Evolutionary conservation across 768 basidiomycete genomes (phyloP), one percentile per base, ranked within the genome.

Genomic region (Stropharia rugosoannulata): DNA sequence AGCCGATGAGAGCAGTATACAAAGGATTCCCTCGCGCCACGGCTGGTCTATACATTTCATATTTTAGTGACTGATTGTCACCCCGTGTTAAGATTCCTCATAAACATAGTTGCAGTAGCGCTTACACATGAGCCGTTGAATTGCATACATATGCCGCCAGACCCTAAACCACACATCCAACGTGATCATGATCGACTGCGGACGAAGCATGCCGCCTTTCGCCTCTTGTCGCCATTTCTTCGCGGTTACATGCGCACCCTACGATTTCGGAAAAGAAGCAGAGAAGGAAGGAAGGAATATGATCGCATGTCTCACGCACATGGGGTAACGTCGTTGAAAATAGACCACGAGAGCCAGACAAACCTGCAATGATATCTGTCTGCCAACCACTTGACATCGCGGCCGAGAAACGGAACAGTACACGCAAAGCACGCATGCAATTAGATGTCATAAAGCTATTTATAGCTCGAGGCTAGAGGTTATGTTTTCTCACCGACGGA

Each of bases 141-240:
- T 32, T 32, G 9, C 29, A 32, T 32, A 32, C 29, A 32, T 32
- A 32, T 32, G 29, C 29, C 29, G 29, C 29, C 29, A 32, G 29
- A 32, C 29, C 3, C 2, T 32, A 32, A 32, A 7, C 29, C 29
- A 6, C 29, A 32, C 3, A 1, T 32, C 9, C 29, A 32, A 32
- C 18, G 40, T 41, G 40, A 39, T 39, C 38, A 39, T 39, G 38
- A 41, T 13, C 40, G 40, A 41, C 40, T 41, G 40, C 40, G 40
- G 40, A n/a, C 40, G 40, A 41, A 41, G 40, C 9, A 41, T 10
- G 29, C 9, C 9, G 29, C 5, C 29, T 3, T 32, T 32, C 29
- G 29, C 29, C 3, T 15, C 38, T 15, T 7, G n/a, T 58, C 51
- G 51, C 51, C 44, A 49, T 58, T 61, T 55, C 60, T 56, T 61